Evolutionary conservation across 2,329 filamentous ascomycete species (phyloP).

Genomic region (Aspergillus udagawae): DNA sequence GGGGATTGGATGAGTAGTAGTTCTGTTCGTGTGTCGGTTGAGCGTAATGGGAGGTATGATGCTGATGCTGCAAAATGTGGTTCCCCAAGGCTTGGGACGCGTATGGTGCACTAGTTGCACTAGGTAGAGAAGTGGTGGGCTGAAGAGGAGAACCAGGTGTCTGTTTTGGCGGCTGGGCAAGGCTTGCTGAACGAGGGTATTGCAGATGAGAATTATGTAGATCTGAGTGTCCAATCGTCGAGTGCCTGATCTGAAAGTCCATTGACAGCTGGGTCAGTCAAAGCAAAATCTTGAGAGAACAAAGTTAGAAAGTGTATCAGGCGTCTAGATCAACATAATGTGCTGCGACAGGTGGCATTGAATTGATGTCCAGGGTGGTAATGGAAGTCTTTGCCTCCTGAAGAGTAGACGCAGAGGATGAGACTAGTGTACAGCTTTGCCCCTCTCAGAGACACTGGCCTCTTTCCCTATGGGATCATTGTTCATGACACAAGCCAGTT

Average conservation of each 20-base stretch:
- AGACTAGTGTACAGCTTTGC: background rate
- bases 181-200: conserved; percentile 25
- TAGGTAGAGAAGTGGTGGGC: conserved; percentile 42
- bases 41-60: conserved; percentile 59
- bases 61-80: conserved; percentile 49
- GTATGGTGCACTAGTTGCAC: conserved; percentile 29
- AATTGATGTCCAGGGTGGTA: background rate
- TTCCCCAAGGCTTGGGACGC: conserved; percentile 28
- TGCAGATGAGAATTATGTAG: conserved; percentile 29
- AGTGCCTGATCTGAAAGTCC: conserved; percentile 27
- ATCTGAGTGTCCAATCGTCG: conserved; percentile 25
- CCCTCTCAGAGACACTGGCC: background rate
- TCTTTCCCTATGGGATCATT: background rate
- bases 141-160: conserved; percentile 59
- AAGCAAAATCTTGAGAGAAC: background rate
- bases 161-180: conserved; percentile 28
- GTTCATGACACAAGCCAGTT: background rate
- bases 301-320: background rate
- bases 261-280: conserved; percentile 7
- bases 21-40: conserved; percentile 65
- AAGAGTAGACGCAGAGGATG: background rate
- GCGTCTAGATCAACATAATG: background rate
- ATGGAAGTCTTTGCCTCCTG: background rate
- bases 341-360: background rate
- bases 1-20: conserved; percentile 72